These are phyloP conservation scores for Articulospora tetracladia DNA, from an alignment of 495 filamentous ascomycete genomes.

Conservation along the genomic window DNA sequence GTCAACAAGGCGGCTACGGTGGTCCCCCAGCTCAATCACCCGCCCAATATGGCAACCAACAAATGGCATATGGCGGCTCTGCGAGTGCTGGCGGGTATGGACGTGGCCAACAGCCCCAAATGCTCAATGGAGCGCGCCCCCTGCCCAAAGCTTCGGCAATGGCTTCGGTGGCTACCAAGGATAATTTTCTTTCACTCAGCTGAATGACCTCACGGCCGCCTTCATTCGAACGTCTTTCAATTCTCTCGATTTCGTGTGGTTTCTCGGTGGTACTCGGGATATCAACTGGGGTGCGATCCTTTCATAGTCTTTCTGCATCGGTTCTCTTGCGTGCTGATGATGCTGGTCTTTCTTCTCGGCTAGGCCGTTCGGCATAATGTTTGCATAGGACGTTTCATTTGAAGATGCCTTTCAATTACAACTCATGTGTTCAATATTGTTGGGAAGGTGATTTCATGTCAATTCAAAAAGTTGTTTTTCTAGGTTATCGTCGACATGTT, in stretches of 20 bases:
- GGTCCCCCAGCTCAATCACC: conserved; percentile 55
- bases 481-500: conserved; percentile 25
- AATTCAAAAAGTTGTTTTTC: conserved; percentile 27
- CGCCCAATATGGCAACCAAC: conserved; percentile 30
- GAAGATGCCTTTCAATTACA: conserved; percentile 21
- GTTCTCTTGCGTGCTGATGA: conserved; percentile 3
- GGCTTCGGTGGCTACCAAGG: conserved; percentile 59
- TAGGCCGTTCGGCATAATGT: conserved; percentile 17
- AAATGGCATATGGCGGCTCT: conserved; percentile 45
- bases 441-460: conserved; percentile 24
- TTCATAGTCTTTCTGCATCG: conserved; percentile 15
- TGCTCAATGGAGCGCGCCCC: conserved; percentile 68
- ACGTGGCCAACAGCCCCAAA: conserved; percentile 68
- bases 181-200: conserved; percentile 27
- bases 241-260: conserved; percentile 7
- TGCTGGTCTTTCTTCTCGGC: conserved; percentile 8
- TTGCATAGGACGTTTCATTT: conserved; percentile 24
- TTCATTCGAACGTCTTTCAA: background rate
- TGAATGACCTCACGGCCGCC: background rate
- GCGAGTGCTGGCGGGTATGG: conserved; percentile 76
- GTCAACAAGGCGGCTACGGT: conserved; percentile 59
- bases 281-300: conserved; percentile 8
- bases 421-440: conserved; percentile 18
- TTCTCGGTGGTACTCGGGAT: conserved; percentile 15
- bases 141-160: conserved; percentile 55